Evolutionary conservation across 345 rosid species (phyloP).

Genomic region (Salix suchowensis): DNA sequence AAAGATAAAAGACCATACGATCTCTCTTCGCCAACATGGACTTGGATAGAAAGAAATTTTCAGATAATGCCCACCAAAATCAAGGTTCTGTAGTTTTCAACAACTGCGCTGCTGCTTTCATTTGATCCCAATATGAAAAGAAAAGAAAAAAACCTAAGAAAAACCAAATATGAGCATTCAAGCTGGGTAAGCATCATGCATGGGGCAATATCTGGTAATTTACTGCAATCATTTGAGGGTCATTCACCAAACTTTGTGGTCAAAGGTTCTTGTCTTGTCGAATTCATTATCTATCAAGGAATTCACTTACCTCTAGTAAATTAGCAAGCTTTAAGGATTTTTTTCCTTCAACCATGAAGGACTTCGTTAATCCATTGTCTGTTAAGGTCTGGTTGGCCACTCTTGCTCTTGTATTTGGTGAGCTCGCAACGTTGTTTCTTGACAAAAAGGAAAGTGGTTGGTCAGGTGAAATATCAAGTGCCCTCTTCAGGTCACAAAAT

Average conservation of each 20-base stretch:
- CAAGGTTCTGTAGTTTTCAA: not conserved
- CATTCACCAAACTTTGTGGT: not conserved
- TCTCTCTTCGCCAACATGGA: no score
- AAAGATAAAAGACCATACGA: no score
- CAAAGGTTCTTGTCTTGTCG: not conserved
- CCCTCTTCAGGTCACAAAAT: constrained; percentile 34
- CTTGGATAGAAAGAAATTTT: not conserved
- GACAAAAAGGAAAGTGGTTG: constrained; percentile 36
- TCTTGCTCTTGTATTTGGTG: not conserved
- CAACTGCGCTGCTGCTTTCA: not conserved
- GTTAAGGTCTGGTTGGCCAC: constrained; percentile 3
- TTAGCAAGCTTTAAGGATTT: constrained; percentile 6
- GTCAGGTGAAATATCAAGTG: constrained; percentile 39
- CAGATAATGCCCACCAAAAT: not conserved
- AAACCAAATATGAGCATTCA: not conserved
- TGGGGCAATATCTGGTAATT: not conserved
- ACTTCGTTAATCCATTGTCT: not conserved
- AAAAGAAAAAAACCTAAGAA: not conserved
- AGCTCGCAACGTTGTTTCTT: not conserved
- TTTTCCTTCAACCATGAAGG: not conserved
- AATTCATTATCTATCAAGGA: not conserved
- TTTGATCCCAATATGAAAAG: not conserved
- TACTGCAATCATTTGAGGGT: not conserved
- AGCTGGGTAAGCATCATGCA: not conserved
- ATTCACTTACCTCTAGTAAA: not conserved